phyloP scores from a whole-genome alignment of 148 eudicot genomes.

The Camellia sinensis region DNA sequence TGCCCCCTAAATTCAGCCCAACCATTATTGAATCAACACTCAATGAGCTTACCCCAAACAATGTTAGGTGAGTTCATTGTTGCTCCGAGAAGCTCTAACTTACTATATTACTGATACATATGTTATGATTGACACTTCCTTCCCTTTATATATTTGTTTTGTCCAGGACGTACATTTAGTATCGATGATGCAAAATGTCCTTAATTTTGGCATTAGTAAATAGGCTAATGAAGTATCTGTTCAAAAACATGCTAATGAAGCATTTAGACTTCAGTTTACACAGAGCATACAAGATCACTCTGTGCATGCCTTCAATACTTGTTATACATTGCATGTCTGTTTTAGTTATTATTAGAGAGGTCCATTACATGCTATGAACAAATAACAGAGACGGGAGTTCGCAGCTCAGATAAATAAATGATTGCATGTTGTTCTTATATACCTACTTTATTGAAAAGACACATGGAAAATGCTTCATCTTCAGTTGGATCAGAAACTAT shows the following conservation, averaged over 20 bases:
- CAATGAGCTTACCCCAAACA: constrained; percentile 63
- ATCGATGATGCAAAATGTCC: neutral
- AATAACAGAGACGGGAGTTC: neutral
- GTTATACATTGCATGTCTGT: neutral
- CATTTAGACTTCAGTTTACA: neutral
- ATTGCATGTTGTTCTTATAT: neutral
- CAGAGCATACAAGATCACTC: neutral
- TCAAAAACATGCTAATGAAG: no score
- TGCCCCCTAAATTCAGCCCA: constrained; percentile 74
- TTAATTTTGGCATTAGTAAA: neutral
- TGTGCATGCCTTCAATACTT: neutral
- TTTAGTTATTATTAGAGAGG: neutral
- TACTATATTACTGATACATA: no score
- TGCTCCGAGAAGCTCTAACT: neutral
- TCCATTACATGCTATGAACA: no score
- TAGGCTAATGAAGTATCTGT: neutral
- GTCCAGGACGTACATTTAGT: neutral
- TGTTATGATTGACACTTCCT: no score
- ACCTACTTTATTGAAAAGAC: neutral
- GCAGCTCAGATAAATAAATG: neutral
- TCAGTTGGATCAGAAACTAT: neutral
- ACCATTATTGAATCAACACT: constrained; percentile 53
- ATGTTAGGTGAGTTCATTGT: constrained; percentile 57
- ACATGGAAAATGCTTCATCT: neutral
- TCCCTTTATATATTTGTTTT: neutral